phyloP scores from a whole-genome alignment of 2,329 filamentous ascomycete genomes.

The Helotiales sp. region DNA sequence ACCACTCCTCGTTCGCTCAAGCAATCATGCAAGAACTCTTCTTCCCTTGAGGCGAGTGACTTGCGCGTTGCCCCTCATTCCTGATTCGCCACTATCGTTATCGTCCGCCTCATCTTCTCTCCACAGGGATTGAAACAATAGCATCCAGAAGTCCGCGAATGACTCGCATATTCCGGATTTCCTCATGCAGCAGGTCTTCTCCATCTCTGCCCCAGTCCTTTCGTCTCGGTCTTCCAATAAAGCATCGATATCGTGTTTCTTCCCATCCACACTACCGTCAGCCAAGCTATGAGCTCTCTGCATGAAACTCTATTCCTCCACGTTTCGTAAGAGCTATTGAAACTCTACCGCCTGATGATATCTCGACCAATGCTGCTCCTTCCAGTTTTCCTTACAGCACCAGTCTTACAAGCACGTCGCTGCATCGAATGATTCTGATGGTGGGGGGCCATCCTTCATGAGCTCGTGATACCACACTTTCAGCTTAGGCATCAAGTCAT shows the following conservation, averaged over 20 bases:
- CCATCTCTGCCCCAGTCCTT: background rate
- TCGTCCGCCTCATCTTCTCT: background rate
- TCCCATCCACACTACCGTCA: background rate
- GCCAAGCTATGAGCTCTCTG: background rate
- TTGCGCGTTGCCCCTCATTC: background rate
- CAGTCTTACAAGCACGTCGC: too few species aligned
- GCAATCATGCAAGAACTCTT: background rate
- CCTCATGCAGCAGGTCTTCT: background rate
- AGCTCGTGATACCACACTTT: conserved; percentile 11
- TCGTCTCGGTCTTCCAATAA: background rate
- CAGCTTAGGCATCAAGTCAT: conserved; percentile 3
- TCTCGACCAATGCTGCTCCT: background rate
- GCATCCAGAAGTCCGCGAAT: background rate
- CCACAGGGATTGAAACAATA: background rate
- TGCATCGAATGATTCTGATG: too few species aligned
- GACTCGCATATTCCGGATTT: background rate
- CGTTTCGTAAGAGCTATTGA: too few species aligned
- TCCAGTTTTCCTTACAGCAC: background rate
- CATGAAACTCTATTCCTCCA: background rate
- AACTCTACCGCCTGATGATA: too few species aligned
- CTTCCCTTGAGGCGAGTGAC: background rate
- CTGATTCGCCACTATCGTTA: background rate
- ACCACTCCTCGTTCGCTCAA: background rate
- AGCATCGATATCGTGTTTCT: background rate
- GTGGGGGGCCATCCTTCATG: background rate